Base-by-base conservation (phyloP, 106 monocot genomes). In the Chionographis japonica region DNA sequence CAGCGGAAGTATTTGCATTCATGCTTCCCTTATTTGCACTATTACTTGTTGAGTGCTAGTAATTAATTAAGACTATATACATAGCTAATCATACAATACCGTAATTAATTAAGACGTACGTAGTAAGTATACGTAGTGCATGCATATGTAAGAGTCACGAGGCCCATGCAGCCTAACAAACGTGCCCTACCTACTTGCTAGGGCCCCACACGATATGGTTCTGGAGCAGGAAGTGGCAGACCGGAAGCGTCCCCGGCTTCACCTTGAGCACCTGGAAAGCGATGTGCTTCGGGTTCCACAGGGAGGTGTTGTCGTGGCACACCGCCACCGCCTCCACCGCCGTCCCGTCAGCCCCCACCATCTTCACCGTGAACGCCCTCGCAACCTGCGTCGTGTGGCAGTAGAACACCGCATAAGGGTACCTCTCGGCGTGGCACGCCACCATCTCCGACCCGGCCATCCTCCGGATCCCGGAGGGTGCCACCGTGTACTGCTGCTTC, bases 221-320 rank as follows among this genome's bases (percentile, higher is more conserved):
- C 42, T 78, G 68, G 11, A 81, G 78, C 40, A 90, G 70, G 76
- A 90, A 81, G 64, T 86, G 90, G 76, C 86, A 90, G 4, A 86
- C 70, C 0, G 90, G 86, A 8, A 68, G 58, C 14, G 77, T 70
- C 56, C 90, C 86, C 1, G 86, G 86, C 69, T 80, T 78, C 58
- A 90, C 83, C 11, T 86, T 75, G 52, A 86, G 86, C 68, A 90
- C 58, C 62, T 75, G 67, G 67, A 90, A 86, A 14, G 90, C 83
- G 12, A 83, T 8, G 72, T 90, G 83, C 40, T 78, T 75, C 1
- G 83, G 83, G 69, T 90, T 90, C 90, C 90, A 86, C 35, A 15
- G 51, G 2, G 72, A 54, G 1, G 90, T 90, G 75, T 90, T 75
- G 1, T 75, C 59, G 70, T 88, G 85, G 62, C 86, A 93, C 51